Base-by-base conservation (phyloP, 1,139 yeast species). In the Sugiyamaella neomexicana region DNA sequence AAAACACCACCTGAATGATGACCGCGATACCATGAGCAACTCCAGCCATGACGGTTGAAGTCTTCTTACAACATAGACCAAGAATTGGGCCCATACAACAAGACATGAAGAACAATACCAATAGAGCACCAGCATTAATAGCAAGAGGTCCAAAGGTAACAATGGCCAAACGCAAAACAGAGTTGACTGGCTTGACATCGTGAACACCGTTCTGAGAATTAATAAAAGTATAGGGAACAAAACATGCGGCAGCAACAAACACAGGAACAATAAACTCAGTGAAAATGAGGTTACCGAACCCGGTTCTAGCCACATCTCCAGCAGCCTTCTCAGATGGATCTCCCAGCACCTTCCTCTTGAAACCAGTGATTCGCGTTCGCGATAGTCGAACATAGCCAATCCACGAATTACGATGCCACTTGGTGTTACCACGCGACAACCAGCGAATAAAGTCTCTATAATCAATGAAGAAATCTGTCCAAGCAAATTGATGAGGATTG, bases 361-460 rank as follows among this genome's bases (percentile, higher is more conserved):
- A 91, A 80, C 99, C 99, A 63, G 99, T 93, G 62, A 93, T 80
- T 77, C 98, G 88, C 46, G 99, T 89, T 81, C 99, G 86, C 16
- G 96, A 83, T 76, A 91, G 81, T 75, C 98, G 86, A 61, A 91
- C 88, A 73, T 90, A 93, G 61, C 98, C 99, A 72, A 95, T 91
- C 99, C 99, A 93, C 13, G 99, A 95, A 79, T 93, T 93, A 80
- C 96, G 87, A 77, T 95, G 99, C 93, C 97, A 93, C 75, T 91
- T 89, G 68, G 95, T 86, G 78, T 95, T 95, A 82, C 99, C 99
- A 78, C 99, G 88, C 31, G 97, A 89, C 73, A 93, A 78, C 99
- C 99, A 93, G 78, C 99, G 86, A 69, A 95, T 89, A 75, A 84
- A 93, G 73, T 93, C 99, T 75, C 99, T 88, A 83, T 95, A 93